Evolutionary conservation across 148 eudicot genomes (phyloP).

Genomic region (Dianthus caryophyllus): DNA sequence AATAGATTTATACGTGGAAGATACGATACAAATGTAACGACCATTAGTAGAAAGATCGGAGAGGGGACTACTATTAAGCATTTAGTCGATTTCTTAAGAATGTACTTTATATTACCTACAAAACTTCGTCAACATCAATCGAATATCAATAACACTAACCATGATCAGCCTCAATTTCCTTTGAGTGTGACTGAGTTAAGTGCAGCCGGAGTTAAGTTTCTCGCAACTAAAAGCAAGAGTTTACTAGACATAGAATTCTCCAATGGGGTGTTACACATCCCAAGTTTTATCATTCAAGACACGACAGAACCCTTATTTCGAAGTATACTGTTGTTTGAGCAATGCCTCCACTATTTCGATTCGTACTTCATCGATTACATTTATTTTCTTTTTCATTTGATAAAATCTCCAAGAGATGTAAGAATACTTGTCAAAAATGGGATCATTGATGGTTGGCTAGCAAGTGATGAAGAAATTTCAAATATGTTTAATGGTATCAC

Average conservation of each 20-base stretch:
- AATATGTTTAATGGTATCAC: slow-evolving; percentile 13
- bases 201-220: too few relatives aligned
- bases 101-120: too few relatives aligned
- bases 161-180: too few relatives aligned
- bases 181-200: too few relatives aligned
- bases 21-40: too few relatives aligned
- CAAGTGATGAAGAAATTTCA: slow-evolving; percentile 19
- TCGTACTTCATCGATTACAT: slow-evolving; percentile 29
- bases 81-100: too few relatives aligned
- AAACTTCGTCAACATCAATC: too few relatives aligned
- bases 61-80: too few relatives aligned
- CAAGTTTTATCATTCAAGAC: slow-evolving; percentile 3
- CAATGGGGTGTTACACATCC: slow-evolving; percentile 22
- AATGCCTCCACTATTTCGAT: slow-evolving; percentile 14
- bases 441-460: slow-evolving; percentile 18
- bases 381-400: slow-evolving; percentile 16
- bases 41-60: too few relatives aligned
- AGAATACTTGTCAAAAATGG: slow-evolving; percentile 22
- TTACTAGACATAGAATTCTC: slow-evolving; percentile 14
- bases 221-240: slow-evolving; percentile 1
- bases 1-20: too few relatives aligned
- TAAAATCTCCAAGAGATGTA: slow-evolving; percentile 24
- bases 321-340: slow-evolving; percentile 23
- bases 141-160: too few relatives aligned
- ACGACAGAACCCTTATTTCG: slow-evolving; percentile 15